Base-by-base conservation (phyloP, 2,329 filamentous ascomycete genomes). In the Epichloe coenophiala region DNA sequence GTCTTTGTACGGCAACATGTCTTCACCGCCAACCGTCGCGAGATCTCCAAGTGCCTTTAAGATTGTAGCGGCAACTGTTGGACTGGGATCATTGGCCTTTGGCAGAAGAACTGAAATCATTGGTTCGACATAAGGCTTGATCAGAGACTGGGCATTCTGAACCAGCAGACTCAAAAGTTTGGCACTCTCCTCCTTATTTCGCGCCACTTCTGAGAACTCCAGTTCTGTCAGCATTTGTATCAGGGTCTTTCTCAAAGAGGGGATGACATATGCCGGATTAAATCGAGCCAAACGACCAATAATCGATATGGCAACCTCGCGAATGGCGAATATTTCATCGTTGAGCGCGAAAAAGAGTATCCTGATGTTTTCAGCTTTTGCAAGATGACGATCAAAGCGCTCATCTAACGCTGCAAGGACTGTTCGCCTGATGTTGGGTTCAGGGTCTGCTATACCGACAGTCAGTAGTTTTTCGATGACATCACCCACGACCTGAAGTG, bases 201-300 rank as follows among this genome's bases (percentile, higher is more conserved):
- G 81, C 7, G 91, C 79, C 48, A 91, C 93, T 63, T 95, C 95
- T 6, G 93, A 94, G 61, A 96, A 97, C 59, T 95, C 90, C 21
- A 98, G 84, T 61, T 96, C 91, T 0, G 93, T 98, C 54, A 98
- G 77, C 66, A 98, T 83, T 67, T 98, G 94, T 52, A 98, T 90
- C 27, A 98, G 79, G 5, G 94, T 86, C 68, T 98, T 98, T 55
- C 93, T 85, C 39, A 98, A 69, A 0, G 93, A 94, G 2, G 94
- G 93, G 60, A 98, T 95, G 57, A 98, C 90, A 66, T 98, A 98
- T 52, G 94, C 94, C 1, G 93, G 94, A 57, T 98, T 98, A 57
- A 89, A 84, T 48, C 81, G 79, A 0, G 93, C 94, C 51, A 99
- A 73, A 12, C 94, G 88, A 35, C 93, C 94, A 60, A 98, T 95